Evolutionary conservation across 2,329 filamentous ascomycete species (phyloP), one percentile per base, ranked within the genome.

Genomic region (Nothophaeocryptopus gaeumannii): DNA sequence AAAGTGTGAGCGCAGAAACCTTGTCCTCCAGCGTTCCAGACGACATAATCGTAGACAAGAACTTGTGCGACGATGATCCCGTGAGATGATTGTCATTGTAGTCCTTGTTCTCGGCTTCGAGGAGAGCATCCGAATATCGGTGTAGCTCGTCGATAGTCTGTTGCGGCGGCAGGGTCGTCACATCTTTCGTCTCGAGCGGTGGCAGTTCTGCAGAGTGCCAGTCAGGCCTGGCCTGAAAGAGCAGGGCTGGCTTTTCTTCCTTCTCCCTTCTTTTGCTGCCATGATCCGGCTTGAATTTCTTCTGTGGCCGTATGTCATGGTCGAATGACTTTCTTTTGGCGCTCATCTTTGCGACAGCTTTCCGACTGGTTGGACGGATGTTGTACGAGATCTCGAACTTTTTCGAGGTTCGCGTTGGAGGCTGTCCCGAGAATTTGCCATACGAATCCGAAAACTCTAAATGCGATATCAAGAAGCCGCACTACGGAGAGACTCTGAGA

Each of bases 11-110:
- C 3, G 93, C 95, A 2, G 93, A 99, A 37, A 97, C 86, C 70
- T 96, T 97, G 70, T 99, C 93, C 48, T 90, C 95, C 61, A 97
- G 81, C 8, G 95, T 99, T 76, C 93, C 93, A 1, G 91, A 95
- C 8, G 89, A 78, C 88, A 97, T 96, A 68, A 99, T 96, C 13
- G 90, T 95, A 1, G 91, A 89, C 77, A 97, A 85, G 76, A 99
- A 99, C 69, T 91, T 95, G 71, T 95, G 88, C 35, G 91, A 92
- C 2, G 92, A 93, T 20, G 89, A 89, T 43, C 88, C 83, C 5
- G 88, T 83, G 48, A 87, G 75, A 59, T 89, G 78, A 35, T 79
- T 85, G 20, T 83, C 81, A 47, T 79, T 78, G 72, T 96, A 99
- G 39, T 81, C 76, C 35, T 81, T 78, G 54, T 86, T 86, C 66